Base-by-base conservation (phyloP, 2,329 filamentous ascomycete species). In the Xylariales sp. region DNA sequence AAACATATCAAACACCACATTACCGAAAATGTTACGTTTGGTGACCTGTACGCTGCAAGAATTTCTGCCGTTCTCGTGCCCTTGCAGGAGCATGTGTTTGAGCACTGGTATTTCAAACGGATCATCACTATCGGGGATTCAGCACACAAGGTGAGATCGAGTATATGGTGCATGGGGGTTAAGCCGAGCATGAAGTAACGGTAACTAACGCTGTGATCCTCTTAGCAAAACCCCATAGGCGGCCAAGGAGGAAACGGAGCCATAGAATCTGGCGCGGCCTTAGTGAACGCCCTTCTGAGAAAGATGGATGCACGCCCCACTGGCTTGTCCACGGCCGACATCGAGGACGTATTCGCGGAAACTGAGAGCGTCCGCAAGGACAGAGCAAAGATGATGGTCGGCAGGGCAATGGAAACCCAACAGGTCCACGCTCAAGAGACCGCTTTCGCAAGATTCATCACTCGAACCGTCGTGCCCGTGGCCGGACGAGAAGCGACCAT, bases 121-220 rank as follows among this genome's bases (percentile, higher is more conserved):
- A 56, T 61, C 7, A 40, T 61, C 1, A 45, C 45, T 4, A 42
- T 62, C 2, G 60, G 60, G 4, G 60, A 63, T 29, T 48, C 58
- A 1, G 51, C 44, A 2, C 60, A 63, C 40, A 63, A 63, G 53
- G 55, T 56, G 24, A 39, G 31, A 20, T 7, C 15, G 18, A n/a
- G n/a, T n/a, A n/a, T n/a, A n/a, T n/a, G n/a, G n/a, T n/a, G n/a
- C n/a, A n/a, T n/a, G n/a, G n/a, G n/a, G n/a, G n/a, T n/a, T n/a
- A n/a, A n/a, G n/a, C n/a, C n/a, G n/a, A n/a, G n/a, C n/a, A n/a
- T n/a, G 3, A 23, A 27, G 6, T 15, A 16, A 11, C 13, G n/a
- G 11, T 27, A 4, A 6, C 28, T 20, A n/a, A 24, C 15, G n/a
- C 23, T 24, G 5, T 33, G 10, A 15, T n/a, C 5, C 18, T 17